Percentiles rank a stretch among this genome's conserved stretches.
Evolutionary conservation across 2,329 filamentous ascomycete genomes (phyloP).

Genomic region (Trichoderma oligosporum): DNA sequence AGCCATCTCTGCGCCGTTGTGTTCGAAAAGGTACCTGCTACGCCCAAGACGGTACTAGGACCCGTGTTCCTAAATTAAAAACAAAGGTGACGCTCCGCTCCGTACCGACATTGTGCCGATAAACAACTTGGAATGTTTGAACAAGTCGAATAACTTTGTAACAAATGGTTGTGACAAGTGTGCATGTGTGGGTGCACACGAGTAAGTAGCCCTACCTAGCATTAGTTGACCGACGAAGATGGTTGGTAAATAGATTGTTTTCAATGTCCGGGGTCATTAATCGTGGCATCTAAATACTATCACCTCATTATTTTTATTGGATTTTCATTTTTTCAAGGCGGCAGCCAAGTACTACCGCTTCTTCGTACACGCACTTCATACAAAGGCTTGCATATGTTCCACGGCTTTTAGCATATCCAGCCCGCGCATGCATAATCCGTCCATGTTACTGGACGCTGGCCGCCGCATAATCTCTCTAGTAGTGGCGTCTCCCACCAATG

Average conservation of each 20-base stretch:
- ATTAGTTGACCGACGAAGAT: constrained; percentile 11
- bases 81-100: neutral
- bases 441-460: neutral
- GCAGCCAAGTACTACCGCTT: too few species aligned
- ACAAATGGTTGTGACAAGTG: neutral
- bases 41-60: constrained; percentile 12
- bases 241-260: neutral
- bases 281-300: neutral
- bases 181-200: neutral
- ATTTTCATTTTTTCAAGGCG: too few species aligned
- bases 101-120: constrained; percentile 19
- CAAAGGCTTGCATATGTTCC: neutral
- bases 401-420: neutral
- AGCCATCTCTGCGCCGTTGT: neutral
- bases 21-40: constrained; percentile 2
- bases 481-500: constrained; percentile 5
- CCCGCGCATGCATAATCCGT: constrained; percentile 11
- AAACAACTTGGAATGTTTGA: neutral
- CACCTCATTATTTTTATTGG: too few species aligned
- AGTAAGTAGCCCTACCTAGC: constrained; percentile 2
- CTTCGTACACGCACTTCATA: too few species aligned
- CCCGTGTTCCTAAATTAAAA: constrained; percentile 8
- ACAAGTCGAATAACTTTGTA: neutral
- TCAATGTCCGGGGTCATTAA: neutral
- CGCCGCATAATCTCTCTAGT: neutral